Percentiles rank a stretch among this genome's conserved stretches.
Evolutionary conservation across 1,139 yeast genomes (phyloP).

Genomic region (Candida buenavistaensis): DNA sequence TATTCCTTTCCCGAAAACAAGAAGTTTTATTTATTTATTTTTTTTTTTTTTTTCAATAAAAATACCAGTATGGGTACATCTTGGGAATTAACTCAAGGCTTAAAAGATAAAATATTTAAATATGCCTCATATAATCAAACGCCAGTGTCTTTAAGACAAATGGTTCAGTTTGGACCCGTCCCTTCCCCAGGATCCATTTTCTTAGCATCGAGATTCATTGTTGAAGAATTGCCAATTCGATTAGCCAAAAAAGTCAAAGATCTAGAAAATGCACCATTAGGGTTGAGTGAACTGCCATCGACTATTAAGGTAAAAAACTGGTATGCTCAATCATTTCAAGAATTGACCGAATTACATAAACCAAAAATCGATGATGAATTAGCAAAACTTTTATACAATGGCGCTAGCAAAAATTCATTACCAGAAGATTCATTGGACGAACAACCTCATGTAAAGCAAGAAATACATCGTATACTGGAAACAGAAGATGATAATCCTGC

Average conservation of each 20-base stretch:
- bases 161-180: slow-evolving; percentile 88
- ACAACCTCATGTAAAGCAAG: slow-evolving; percentile 10
- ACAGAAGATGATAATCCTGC: slow-evolving; percentile 38
- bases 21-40: background rate
- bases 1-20: too few species aligned
- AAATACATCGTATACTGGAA: slow-evolving; percentile 13
- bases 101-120: slow-evolving; percentile 42
- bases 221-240: slow-evolving; percentile 84
- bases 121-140: slow-evolving; percentile 82
- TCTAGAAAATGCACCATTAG: slow-evolving; percentile 76
- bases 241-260: slow-evolving; percentile 86
- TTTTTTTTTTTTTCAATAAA: background rate
- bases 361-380: slow-evolving; percentile 46
- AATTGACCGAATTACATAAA: slow-evolving; percentile 58
- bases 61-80: slow-evolving; percentile 39
- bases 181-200: slow-evolving; percentile 80
- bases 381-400: slow-evolving; percentile 32
- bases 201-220: slow-evolving; percentile 81
- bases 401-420: slow-evolving; percentile 7
- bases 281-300: slow-evolving; percentile 70
- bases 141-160: slow-evolving; percentile 79
- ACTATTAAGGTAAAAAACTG: slow-evolving; percentile 78
- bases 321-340: slow-evolving; percentile 92
- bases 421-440: slow-evolving; percentile 5
- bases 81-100: slow-evolving; percentile 44